phyloP scores from a whole-genome alignment of 306 rosid genomes.

The Amphicarpaea edgeworthii region DNA sequence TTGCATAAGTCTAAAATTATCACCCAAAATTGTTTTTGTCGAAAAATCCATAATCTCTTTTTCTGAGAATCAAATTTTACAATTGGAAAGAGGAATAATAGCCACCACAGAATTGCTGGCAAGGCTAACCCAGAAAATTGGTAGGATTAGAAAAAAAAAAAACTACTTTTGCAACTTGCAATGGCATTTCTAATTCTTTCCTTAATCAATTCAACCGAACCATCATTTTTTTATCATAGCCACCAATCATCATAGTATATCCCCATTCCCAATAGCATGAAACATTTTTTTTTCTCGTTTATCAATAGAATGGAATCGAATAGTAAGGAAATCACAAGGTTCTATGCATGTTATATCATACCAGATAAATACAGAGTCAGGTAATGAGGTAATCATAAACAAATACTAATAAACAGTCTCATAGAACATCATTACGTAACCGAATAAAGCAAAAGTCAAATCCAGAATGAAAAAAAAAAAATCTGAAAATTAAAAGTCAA shows the following conservation, averaged over 20 bases:
- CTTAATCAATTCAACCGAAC: background rate
- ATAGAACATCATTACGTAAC: background rate
- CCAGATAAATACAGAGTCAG: constrained; percentile 4
- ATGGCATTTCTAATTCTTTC: background rate
- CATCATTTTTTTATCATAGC: background rate
- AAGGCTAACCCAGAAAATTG: background rate
- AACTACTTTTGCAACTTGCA: background rate
- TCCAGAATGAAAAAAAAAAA: background rate
- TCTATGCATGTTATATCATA: background rate
- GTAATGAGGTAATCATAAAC: background rate
- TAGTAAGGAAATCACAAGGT: background rate
- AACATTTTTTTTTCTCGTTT: background rate
- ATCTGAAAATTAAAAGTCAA: constrained; percentile 35
- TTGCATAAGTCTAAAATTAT: background rate
- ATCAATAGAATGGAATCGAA: background rate
- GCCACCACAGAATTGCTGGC: background rate
- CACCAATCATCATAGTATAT: background rate
- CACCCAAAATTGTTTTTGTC: background rate
- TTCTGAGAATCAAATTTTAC: background rate
- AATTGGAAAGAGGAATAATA: background rate
- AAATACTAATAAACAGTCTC: background rate
- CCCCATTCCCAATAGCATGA: background rate
- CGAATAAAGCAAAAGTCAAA: background rate
- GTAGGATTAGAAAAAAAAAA: background rate
- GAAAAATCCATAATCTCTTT: background rate